Percentiles rank a stretch among this genome's conserved stretches.
phyloP scores from a whole-genome alignment of 2,329 filamentous ascomycete species.

The Aspergillus sp. region DNA sequence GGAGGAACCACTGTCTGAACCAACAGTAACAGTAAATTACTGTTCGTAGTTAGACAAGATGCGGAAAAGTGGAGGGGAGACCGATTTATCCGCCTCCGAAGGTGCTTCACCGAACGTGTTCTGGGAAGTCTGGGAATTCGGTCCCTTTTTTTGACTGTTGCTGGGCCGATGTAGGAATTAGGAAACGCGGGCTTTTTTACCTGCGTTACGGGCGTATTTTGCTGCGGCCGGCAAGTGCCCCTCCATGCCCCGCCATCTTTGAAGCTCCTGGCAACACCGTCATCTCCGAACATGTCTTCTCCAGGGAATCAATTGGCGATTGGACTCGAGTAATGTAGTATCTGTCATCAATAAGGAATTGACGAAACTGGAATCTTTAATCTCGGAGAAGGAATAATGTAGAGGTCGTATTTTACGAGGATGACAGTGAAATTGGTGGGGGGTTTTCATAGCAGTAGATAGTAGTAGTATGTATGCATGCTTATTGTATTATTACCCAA shows the following conservation, averaged over 20 bases:
- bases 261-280: not conserved
- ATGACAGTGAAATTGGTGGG: too few species aligned
- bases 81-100: conserved; percentile 9
- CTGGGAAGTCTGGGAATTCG: conserved; percentile 5
- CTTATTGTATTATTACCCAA: too few species aligned
- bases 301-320: not conserved
- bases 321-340: not conserved
- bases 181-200: not conserved
- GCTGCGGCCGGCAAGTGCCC: not conserved
- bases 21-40: not conserved
- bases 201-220: not conserved
- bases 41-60: not conserved
- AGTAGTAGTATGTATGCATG: too few species aligned
- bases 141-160: not conserved
- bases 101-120: conserved; percentile 8
- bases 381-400: too few species aligned
- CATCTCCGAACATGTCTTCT: not conserved
- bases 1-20: not conserved
- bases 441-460: too few species aligned
- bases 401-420: too few species aligned
- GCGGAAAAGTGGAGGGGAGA: not conserved
- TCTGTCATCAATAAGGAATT: not conserved
- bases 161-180: conserved; percentile 9
- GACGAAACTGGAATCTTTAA: too few species aligned
- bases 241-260: conserved; percentile 8